Base-by-base conservation (phyloP, 805 yeast species). In the Blastobotrys terrestris region DNA sequence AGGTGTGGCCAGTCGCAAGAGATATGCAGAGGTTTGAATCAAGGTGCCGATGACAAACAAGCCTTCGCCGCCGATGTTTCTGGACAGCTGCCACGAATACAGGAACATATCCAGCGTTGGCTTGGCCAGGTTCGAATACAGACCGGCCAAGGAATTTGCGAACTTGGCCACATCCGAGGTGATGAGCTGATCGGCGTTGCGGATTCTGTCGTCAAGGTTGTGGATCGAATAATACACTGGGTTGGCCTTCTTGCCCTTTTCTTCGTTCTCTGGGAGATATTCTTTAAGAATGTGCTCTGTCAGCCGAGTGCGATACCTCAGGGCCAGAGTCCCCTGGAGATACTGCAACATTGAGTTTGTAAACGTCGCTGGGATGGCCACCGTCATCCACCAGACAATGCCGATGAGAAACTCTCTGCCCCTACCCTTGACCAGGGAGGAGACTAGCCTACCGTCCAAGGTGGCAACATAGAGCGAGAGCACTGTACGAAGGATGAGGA, bases 311-410 rank as follows among this genome's bases (percentile, higher is more conserved):
- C 95, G 77, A 58, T 88, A 77, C 42, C 69, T 54, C 47, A 69
- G 58, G 2, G 73, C 71, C 26, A 71, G 55, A n/a, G 58, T 62
- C 26, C 67, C 65, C 56, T 68, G 74, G n/a, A 71, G 53, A 53
- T 66, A 69, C 46, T 62, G 62, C 50, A 90, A 75, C 51, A 86
- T 67, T 0, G 95, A 80, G 61, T 90, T 88, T 7, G 87, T 83
- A 31, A 87, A 63, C 2, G 96, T 79, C 1, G 96, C 94, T 0
- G 98, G 98, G 7, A 89, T 66, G 8, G 97, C 96, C 13, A 91
- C 73, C 14, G 80, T 60, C 84, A 91, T 79, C 97, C 97, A 91
- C 61, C 79, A 74, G 1, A 78, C 72, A 52, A 90, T 67, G 26
- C 85, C 76, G 55, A 77, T 76, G 53, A 83, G 71, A 62, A 91